Base-by-base conservation (phyloP, 257 asterid genomes). In the Nicotiana otophora region DNA sequence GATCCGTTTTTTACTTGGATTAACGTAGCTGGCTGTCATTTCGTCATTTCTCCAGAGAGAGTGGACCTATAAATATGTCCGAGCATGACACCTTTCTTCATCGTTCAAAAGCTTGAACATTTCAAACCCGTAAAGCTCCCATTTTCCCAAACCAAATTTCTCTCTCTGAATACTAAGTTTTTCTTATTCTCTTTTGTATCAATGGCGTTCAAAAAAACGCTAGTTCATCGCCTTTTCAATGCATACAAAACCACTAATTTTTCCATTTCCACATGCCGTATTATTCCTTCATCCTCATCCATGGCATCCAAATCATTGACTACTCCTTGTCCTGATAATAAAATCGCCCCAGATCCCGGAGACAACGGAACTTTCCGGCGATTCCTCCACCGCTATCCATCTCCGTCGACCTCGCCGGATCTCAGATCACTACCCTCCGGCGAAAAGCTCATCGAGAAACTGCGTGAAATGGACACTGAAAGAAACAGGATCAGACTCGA, bases 401-500 rank as follows among this genome's bases (percentile, higher is more conserved):
- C 20, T 4, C 46, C 78, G 67, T 19, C 30, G 5, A 60, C 7
- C 0, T 51, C 33, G 2, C 28, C 67, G 57, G 54, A 69, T 10
- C 64, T 66, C 26, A 16, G 80, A 39, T 26, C 63, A 26, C 14
- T 63, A 10, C 64, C 53, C 7, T 54, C 33, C 82, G 85, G 82
- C 0, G 82, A 62, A 62, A 82, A 36, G 65, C 75, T 82, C 39
- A 61, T 72, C 10, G 85, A 61, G 82, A 82, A 75, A 46, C 51
- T 82, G 7, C 69, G 75, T 19, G 34, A 65, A 51, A 82, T 61
- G 81, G 80, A 74, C 26, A 19, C 76, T 2, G 51, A 61, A 9
- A 17, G 76, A 28, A 67, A 34, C 15, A 72, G 85, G 36, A 60
- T 82, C 82, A 54, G 72, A 62, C 67, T 82, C 15, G 85, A 82